Percentiles rank a stretch among this genome's conserved stretches.
These are phyloP conservation scores for Penicillium mononematosum DNA, from an alignment of 495 filamentous ascomycete genomes.

Conservation along the genomic window DNA sequence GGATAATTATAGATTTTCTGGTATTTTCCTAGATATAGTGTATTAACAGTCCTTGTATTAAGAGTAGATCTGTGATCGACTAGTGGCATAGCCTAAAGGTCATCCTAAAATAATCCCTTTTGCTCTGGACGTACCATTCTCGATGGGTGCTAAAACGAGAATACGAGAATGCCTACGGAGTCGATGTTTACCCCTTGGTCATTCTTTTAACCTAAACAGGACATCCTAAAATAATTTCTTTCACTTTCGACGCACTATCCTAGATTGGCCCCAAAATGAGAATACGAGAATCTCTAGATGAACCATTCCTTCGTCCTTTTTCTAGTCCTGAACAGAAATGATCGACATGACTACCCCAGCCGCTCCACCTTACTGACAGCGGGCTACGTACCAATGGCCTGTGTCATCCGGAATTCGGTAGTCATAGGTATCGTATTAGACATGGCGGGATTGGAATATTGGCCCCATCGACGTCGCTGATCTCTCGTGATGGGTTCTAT, in stretches of 20 bases:
- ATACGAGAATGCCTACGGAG: neutral
- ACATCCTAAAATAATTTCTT: neutral
- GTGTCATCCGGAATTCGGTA: neutral
- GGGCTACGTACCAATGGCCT: neutral
- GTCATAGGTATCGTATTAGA: constrained; percentile 9
- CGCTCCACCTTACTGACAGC: neutral
- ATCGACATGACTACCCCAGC: constrained; percentile 1
- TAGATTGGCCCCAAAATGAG: neutral
- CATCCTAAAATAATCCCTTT: neutral
- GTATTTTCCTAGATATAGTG: neutral
- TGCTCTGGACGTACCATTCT: neutral
- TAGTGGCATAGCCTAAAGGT: neutral
- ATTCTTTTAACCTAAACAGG: neutral
- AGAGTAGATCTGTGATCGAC: neutral
- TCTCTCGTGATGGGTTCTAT: constrained; percentile 9
- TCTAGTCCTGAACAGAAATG: neutral
- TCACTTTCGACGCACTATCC: neutral
- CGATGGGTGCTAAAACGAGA: neutral
- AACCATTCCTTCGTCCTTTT: neutral
- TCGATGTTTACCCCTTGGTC: neutral
- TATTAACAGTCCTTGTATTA: neutral
- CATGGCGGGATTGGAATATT: neutral
- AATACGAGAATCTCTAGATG: neutral
- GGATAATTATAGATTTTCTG: neutral
- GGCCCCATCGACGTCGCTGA: neutral